These are phyloP conservation scores for Fusarium sp. DNA, from an alignment of 2,329 filamentous ascomycete genomes.

Conservation along the genomic window DNA sequence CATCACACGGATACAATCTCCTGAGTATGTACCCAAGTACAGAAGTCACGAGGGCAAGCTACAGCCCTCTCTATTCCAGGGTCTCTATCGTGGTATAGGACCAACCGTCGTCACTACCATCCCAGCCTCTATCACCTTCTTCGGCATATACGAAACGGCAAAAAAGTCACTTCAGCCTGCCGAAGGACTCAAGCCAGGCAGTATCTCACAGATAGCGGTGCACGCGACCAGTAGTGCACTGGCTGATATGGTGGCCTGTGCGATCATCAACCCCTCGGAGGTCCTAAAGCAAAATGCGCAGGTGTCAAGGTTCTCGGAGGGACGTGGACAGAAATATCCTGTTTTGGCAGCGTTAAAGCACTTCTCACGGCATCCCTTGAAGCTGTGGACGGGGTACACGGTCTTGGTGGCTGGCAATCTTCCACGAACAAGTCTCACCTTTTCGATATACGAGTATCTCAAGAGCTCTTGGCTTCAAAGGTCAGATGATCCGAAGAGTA, in stretches of 20 bases:
- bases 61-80: conserved; percentile 1
- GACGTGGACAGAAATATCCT: not conserved
- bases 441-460: conserved; percentile 34
- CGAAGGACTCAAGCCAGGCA: conserved; percentile 2
- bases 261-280: conserved; percentile 37
- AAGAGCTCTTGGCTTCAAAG: conserved; percentile 15
- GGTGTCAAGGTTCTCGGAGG: conserved; percentile 23
- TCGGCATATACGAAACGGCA: conserved; percentile 28
- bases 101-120: conserved; percentile 31
- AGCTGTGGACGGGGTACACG: conserved; percentile 32
- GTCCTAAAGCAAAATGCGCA: conserved; percentile 35
- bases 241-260: conserved; percentile 34
- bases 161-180: conserved; percentile 13
- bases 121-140: conserved; percentile 33
- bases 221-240: conserved; percentile 29
- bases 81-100: conserved; percentile 30
- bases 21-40: conserved; percentile 24
- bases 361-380: conserved; percentile 27
- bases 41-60: conserved; percentile 20
- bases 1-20: conserved; percentile 33
- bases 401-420: conserved; percentile 34
- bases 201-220: conserved; percentile 9
- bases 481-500: not conserved
- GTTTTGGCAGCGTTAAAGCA: conserved; percentile 18
- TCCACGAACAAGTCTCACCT: conserved; percentile 30